A percentile compares a stretch with the other conserved stretches of the same genome.
phyloP scores from a whole-genome alignment of 1,139 yeast species.

The Kurtzmaniella quercitrusa region DNA sequence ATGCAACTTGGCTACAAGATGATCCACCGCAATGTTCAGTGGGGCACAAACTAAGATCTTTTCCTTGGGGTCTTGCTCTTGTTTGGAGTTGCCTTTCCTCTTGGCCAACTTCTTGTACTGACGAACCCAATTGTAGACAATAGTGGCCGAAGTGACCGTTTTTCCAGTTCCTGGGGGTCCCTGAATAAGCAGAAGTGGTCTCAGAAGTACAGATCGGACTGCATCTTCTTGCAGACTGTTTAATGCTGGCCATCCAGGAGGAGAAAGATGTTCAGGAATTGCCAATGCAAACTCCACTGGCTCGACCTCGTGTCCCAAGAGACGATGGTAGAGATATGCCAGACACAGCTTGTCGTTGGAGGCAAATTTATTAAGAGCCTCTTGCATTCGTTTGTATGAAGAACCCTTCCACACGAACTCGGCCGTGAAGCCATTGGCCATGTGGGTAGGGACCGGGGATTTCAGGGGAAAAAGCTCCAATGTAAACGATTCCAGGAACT shows the following conservation, averaged over 20 bases:
- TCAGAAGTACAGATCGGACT: slow-evolving; percentile 62
- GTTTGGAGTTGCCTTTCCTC: not conserved
- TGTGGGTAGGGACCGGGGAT: slow-evolving; percentile 48
- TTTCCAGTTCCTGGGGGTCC: slow-evolving; percentile 99
- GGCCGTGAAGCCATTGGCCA: slow-evolving; percentile 69
- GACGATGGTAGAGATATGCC: slow-evolving; percentile 71
- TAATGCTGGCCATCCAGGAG: slow-evolving; percentile 63
- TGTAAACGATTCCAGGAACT: slow-evolving; percentile 66
- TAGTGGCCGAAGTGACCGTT: slow-evolving; percentile 90
- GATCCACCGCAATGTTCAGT: slow-evolving; percentile 93
- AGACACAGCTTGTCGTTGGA: slow-evolving; percentile 67
- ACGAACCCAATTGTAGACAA: slow-evolving; percentile 60
- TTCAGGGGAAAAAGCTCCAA: slow-evolving; percentile 53
- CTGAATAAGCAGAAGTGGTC: slow-evolving; percentile 82
- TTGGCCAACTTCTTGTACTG: not conserved
- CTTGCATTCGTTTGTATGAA: slow-evolving; percentile 80
- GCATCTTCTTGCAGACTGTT: slow-evolving; percentile 81
- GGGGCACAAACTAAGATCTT: slow-evolving; percentile 88
- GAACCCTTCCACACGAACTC: slow-evolving; percentile 91
- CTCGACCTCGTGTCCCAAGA: slow-evolving; percentile 77
- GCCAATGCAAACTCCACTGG: slow-evolving; percentile 57
- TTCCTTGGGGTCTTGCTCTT: slow-evolving; percentile 15
- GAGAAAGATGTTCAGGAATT: slow-evolving; percentile 59
- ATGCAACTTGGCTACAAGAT: slow-evolving; percentile 70
- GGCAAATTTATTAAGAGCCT: slow-evolving; percentile 71